These are phyloP conservation scores for Thielaviopsis euricoi DNA, from an alignment of 2,329 filamentous ascomycete genomes.

Conservation along the genomic window DNA sequence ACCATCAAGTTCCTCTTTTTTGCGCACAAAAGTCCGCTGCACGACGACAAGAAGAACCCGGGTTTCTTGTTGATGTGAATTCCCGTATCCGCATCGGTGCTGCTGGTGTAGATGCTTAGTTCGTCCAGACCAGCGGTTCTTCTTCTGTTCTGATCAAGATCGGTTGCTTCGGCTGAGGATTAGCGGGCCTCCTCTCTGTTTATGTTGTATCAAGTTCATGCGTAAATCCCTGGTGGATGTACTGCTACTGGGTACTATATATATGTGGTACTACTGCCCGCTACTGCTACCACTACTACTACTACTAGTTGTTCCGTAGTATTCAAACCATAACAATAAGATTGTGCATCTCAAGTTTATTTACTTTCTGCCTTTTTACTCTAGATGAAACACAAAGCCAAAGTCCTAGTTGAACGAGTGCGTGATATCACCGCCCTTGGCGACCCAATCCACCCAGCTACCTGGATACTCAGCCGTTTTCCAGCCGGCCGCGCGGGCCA, in stretches of 20 bases:
- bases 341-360: too few relatives aligned
- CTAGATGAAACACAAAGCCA: too few relatives aligned
- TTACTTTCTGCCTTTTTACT: too few relatives aligned
- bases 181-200: not conserved
- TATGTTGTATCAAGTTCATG: not conserved
- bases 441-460: conserved; percentile 71
- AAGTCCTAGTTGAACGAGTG: conserved; percentile 8
- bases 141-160: too few relatives aligned
- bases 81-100: too few relatives aligned
- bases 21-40: conserved; percentile 50
- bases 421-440: conserved; percentile 40
- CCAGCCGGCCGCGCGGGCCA: conserved; percentile 68
- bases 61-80: not conserved
- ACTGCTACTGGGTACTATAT: not conserved
- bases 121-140: too few relatives aligned
- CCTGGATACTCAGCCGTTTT: conserved; percentile 57
- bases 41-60: not conserved
- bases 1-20: conserved; percentile 97
- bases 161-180: not conserved
- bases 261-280: too few relatives aligned
- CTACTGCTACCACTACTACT: too few relatives aligned
- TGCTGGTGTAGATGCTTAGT: too few relatives aligned
- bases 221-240: not conserved
- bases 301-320: not conserved
- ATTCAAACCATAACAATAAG: not conserved